Conservation (phyloP, 2,329 filamentous ascomycete species). For the Fusarium nisikadoi region DNA sequence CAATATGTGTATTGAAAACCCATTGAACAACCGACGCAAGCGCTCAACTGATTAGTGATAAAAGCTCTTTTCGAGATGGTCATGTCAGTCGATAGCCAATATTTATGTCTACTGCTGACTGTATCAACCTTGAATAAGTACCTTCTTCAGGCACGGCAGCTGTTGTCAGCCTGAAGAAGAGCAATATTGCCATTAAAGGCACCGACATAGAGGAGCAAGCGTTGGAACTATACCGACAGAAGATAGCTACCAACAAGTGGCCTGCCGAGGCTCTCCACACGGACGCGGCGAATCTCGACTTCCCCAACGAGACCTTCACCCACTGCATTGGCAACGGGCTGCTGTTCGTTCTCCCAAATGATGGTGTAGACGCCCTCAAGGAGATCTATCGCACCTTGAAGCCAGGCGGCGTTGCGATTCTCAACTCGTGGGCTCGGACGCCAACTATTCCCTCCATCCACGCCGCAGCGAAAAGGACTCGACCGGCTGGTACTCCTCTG, state of each 20-base stretch:
- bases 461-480: not conserved
- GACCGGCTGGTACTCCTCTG: not conserved
- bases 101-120: too few relatives aligned
- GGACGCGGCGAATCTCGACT: not conserved
- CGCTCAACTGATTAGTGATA: too few relatives aligned
- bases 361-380: not conserved
- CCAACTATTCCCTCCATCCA: not conserved
- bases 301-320: not conserved
- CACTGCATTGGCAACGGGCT: not conserved
- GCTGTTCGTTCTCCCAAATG: not conserved
- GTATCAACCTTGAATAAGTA: too few relatives aligned
- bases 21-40: too few relatives aligned
- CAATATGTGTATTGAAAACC: too few relatives aligned
- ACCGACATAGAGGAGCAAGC: not conserved
- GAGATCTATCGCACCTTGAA: conserved; percentile 3
- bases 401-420: fast-evolving
- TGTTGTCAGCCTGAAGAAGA: fast-evolving
- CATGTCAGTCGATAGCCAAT: too few relatives aligned
- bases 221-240: not conserved
- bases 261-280: not conserved
- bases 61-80: too few relatives aligned
- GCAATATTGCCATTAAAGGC: not conserved
- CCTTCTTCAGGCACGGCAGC: conserved; percentile 3
- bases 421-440: conserved; percentile 2
- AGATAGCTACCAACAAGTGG: not conserved